Conservation (phyloP, 108 stramenopile species). For the Skeletonema marinoi region DNA sequence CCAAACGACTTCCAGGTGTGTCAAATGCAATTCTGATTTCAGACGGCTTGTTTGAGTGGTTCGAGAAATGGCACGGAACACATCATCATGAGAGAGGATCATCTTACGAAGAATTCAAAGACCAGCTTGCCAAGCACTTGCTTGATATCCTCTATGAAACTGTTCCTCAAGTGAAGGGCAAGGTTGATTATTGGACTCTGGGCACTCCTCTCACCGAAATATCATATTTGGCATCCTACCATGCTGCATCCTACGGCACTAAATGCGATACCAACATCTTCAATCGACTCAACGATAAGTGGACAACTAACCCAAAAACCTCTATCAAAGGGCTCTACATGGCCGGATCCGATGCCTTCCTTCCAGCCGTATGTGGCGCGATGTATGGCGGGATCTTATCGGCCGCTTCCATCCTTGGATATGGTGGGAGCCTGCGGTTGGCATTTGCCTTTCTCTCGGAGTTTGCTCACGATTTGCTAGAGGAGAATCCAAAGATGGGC, state of each 20-base stretch:
- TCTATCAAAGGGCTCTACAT: constrained; percentile 48
- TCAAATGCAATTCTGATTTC: constrained; percentile 59
- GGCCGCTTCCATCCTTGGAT: constrained; percentile 6
- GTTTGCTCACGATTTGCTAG: constrained; percentile 11
- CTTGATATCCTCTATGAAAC: constrained; percentile 58
- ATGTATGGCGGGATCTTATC: constrained; percentile 73
- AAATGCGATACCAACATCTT: constrained; percentile 56
- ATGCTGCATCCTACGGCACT: constrained; percentile 55
- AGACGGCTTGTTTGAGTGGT: constrained; percentile 59
- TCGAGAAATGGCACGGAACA: constrained; percentile 45
- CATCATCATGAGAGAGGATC: constrained; percentile 34
- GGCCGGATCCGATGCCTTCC: constrained; percentile 56
- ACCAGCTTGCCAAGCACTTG: constrained; percentile 49
- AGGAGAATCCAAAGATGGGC: constrained; percentile 24
- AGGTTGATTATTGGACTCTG: constrained; percentile 49
- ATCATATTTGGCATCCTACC: constrained; percentile 44
- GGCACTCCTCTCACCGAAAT: constrained; percentile 61
- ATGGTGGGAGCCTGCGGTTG: neutral
- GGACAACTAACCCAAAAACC: constrained; percentile 60
- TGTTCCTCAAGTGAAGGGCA: constrained; percentile 53
- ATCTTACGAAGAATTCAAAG: constrained; percentile 60
- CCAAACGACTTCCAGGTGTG: constrained; percentile 47
- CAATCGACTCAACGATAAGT: constrained; percentile 45
- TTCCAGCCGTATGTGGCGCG: constrained; percentile 58
- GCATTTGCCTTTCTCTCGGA: constrained; percentile 26